A percentile compares a stretch with the other conserved stretches of the same genome.
Evolutionary conservation across 192 early-diverging fungal genomes (phyloP).

Genomic region (Chytriomyces sp.): DNA sequence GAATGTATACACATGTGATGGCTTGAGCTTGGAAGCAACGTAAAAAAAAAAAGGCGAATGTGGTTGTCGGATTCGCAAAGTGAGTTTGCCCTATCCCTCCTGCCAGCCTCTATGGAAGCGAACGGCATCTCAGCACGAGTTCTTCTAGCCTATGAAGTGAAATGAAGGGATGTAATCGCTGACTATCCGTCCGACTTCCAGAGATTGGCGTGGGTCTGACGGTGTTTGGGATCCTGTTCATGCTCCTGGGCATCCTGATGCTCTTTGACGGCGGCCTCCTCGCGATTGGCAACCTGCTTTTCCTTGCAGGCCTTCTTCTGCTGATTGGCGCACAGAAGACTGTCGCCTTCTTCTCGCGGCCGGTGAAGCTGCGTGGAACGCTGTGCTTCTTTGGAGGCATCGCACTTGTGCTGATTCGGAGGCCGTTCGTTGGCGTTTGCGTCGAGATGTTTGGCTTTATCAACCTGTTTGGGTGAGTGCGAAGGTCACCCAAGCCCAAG

Average conservation of each 20-base stretch:
- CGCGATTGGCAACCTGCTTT: constrained; percentile 97
- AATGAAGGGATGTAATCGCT: no score
- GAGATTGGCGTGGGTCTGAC: constrained; percentile 96
- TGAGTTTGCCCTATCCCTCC: no score
- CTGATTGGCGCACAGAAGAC: constrained; percentile 91
- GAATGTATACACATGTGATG: no score
- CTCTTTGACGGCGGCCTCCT: constrained; percentile 94
- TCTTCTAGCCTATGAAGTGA: no score
- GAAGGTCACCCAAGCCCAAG: no score
- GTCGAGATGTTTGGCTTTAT: constrained; percentile 94
- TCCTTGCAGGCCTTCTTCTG: constrained; percentile 83
- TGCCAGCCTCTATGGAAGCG: no score
- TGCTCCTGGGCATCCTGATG: constrained; percentile 89
- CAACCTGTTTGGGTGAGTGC: constrained; percentile 89
- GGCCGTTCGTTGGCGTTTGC: constrained; percentile 85
- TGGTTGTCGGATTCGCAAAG: no score
- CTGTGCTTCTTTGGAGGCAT: constrained; percentile 89
- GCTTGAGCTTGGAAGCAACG: no score
- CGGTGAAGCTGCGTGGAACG: constrained; percentile 87
- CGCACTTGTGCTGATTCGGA: constrained; percentile 83
- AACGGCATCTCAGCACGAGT: no score
- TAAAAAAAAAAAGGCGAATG: no score
- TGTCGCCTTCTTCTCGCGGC: constrained; percentile 79
- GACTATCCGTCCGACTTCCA: no score
- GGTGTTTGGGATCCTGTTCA: constrained; percentile 89